Evolutionary conservation across 2,329 filamentous ascomycete genomes (phyloP).

Genomic region (Cladosporium velox): DNA sequence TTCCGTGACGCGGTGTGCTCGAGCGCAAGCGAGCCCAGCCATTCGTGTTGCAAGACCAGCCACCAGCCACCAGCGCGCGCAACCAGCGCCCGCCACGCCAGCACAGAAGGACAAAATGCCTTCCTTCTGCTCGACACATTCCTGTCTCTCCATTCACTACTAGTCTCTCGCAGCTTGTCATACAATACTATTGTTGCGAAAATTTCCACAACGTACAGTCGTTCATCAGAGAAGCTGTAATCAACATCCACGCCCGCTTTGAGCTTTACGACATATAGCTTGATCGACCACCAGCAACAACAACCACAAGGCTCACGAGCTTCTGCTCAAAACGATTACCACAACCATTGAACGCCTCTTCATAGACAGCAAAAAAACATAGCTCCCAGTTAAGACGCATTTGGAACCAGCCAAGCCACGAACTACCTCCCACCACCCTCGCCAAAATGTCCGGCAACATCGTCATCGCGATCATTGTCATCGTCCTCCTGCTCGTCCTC

Average conservation of each 20-base stretch:
- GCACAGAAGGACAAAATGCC: conserved; percentile 14
- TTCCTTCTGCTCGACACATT: conserved; percentile 8
- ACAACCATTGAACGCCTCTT: background rate
- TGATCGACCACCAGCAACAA: background rate
- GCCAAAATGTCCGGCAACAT: conserved; percentile 53
- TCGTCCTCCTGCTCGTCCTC: conserved; percentile 53
- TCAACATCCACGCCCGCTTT: background rate
- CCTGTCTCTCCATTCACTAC: conserved; percentile 6
- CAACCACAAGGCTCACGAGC: background rate
- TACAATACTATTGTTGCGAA: background rate
- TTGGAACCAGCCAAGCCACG: conserved; percentile 18
- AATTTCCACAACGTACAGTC: background rate
- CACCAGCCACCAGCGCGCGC: conserved; percentile 10
- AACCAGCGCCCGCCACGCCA: conserved; percentile 18
- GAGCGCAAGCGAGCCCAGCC: conserved; percentile 21
- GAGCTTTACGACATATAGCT: background rate
- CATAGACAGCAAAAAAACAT: background rate
- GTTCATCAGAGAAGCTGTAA: background rate
- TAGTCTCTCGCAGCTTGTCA: conserved; percentile 7
- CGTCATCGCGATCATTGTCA: conserved; percentile 55
- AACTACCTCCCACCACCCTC: conserved; percentile 10
- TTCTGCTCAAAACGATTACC: background rate
- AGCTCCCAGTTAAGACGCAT: conserved; percentile 1
- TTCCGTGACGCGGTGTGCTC: conserved; percentile 19
- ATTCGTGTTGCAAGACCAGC: conserved; percentile 22